phyloP scores from a whole-genome alignment of 1,284 basidiomycete species.

The Hemileccinum hortonii region DNA sequence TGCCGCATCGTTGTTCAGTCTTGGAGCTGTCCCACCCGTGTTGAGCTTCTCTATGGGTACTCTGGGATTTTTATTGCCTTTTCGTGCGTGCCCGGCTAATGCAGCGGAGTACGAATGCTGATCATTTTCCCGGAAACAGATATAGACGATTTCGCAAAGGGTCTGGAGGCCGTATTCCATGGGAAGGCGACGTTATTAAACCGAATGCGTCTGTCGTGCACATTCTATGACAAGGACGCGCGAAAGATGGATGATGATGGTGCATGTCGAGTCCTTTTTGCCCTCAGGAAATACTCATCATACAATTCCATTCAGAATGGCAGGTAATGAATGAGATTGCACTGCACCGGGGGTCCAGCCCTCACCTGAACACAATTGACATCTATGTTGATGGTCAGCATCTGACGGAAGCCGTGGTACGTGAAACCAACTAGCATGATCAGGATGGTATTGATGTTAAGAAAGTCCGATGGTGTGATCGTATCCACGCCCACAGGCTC shows the following conservation, averaged over 20 bases:
- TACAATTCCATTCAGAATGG: constrained; percentile 60
- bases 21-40: constrained; percentile 89
- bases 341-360: constrained; percentile 87
- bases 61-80: constrained; percentile 90
- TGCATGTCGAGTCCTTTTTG: constrained; percentile 30
- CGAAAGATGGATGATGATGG: constrained; percentile 60
- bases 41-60: constrained; percentile 97
- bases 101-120: neutral
- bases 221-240: constrained; percentile 65
- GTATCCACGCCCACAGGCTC: constrained; percentile 96
- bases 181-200: constrained; percentile 80
- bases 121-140: constrained; percentile 44
- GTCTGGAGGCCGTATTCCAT: constrained; percentile 73
- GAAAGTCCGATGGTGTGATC: constrained; percentile 89
- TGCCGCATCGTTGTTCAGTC: constrained; percentile 88
- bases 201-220: constrained; percentile 84
- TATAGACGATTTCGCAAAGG: constrained; percentile 77
- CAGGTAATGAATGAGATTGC: constrained; percentile 99
- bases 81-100: constrained; percentile 60
- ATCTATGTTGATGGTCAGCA: constrained; percentile 95
- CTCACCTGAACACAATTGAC: constrained; percentile 93
- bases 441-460: constrained; percentile 14
- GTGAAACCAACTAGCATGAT: constrained; percentile 36
- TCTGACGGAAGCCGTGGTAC: constrained; percentile 90
- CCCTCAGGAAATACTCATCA: constrained; percentile 2